These are phyloP conservation scores for Poa pratensis DNA, from an alignment of 176 grass and related monocot genomes.

Conservation along the genomic window DNA sequence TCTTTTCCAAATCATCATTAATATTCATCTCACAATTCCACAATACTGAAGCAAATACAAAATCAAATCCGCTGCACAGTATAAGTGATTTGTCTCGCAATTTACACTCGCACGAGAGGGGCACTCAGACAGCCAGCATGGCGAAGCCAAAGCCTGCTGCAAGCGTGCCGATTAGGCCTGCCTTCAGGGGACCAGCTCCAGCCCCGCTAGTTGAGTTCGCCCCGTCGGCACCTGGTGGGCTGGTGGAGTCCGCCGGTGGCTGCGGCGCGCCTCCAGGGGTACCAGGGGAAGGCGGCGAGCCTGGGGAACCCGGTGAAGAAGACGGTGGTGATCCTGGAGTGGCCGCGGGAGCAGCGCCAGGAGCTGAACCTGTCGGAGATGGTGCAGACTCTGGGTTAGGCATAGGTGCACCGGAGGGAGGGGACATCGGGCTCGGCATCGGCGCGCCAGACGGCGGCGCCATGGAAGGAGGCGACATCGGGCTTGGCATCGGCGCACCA, in stretches of 20 bases:
- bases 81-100: neutral
- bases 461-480: slow-evolving; percentile 4
- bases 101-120: no score
- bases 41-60: no score
- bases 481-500: neutral
- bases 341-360: neutral
- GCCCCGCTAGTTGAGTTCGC: slow-evolving; percentile 10
- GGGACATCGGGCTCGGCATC: neutral
- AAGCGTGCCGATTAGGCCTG: slow-evolving; percentile 44
- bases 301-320: neutral
- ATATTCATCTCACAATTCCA: no score
- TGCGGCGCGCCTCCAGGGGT: slow-evolving; percentile 32
- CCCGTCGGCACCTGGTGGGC: neutral
- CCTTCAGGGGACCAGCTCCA: neutral
- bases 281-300: slow-evolving; percentile 14
- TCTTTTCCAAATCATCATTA: no score
- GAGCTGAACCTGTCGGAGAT: slow-evolving; percentile 3
- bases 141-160: slow-evolving; percentile 51
- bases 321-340: neutral
- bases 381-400: slow-evolving; percentile 5
- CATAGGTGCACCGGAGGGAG: slow-evolving; percentile 11
- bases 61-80: neutral
- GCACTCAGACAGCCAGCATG: slow-evolving; percentile 32
- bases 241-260: slow-evolving; percentile 15
- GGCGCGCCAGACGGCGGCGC: neutral